Base-by-base conservation (phyloP, 2,329 filamentous ascomycete species). In the Tolypocladium nubicola region DNA sequence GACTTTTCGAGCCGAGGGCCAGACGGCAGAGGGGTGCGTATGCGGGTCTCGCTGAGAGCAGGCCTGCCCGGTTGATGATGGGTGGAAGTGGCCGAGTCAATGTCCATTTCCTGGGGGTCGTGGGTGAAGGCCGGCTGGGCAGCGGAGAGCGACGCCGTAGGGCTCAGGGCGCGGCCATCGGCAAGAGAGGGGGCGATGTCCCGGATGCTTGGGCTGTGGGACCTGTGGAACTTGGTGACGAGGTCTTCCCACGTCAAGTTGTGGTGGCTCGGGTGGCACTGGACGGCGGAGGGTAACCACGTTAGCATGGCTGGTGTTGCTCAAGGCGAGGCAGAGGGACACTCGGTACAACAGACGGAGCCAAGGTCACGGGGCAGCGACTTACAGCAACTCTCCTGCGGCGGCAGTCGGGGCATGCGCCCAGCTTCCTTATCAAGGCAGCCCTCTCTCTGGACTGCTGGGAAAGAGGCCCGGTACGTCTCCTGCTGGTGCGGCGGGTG, bases 171-270 rank as follows among this genome's bases (percentile, higher is more conserved):
- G 39, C 74, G 71, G 58, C 71, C 76, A 54, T 70, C 68, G 39
- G 73, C 66, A 21, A 72, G 61, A 23, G 71, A 70, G 38, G 76
- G 73, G 37, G 75, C 73, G 50, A 80, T 76, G 30, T 81, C 79
- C 58, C 77, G 78, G 52, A 79, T 71, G 35, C 68, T 70, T 38
- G 80, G 79, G 62, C 79, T 82, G 57, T 78, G 75, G 45, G 78
- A 76, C 58, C 76, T 75, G 68, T 75, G 71, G 57, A 81, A 83
- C 63, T 82, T 83, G 63, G 71, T 73, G 52, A 79, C 73, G 19
- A 81, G 78, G 60, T 83, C 80, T 65, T 83, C 80, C 80, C 81
- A 84, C 13, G 78, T 82, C 79, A 83, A 79, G 61, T 79, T 79
- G 61, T 83, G 81, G 65, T 84, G 81, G 61, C 76, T 79, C 16